Evolutionary conservation across 805 yeast species (phyloP).

Genomic region (Saccharomycopsis fibuligera): DNA sequence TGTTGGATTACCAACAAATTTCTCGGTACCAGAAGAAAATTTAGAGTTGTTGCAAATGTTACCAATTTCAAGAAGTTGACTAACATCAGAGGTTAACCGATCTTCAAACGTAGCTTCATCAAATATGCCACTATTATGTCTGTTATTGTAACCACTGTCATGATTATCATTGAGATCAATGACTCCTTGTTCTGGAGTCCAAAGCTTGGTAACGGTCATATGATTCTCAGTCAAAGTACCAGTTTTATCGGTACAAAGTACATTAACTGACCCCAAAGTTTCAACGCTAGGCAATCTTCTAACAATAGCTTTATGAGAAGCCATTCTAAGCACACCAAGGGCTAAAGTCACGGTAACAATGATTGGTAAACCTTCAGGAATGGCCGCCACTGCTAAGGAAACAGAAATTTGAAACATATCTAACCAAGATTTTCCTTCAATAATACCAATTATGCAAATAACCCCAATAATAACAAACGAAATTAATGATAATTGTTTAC

Average conservation of each 20-base stretch:
- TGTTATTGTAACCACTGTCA: neutral
- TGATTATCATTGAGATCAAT: neutral
- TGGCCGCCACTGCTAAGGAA: slow-evolving; percentile 97
- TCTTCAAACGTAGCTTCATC: slow-evolving; percentile 30
- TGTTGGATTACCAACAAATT: slow-evolving; percentile 85
- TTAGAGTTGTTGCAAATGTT: slow-evolving; percentile 71
- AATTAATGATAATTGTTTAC: slow-evolving; percentile 79
- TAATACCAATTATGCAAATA: slow-evolving; percentile 83
- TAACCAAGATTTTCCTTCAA: slow-evolving; percentile 92
- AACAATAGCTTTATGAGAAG: slow-evolving; percentile 87
- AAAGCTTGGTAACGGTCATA: slow-evolving; percentile 75
- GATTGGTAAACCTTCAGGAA: slow-evolving; percentile 97
- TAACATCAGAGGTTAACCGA: slow-evolving; percentile 49
- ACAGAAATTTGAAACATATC: slow-evolving; percentile 98
- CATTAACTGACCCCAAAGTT: slow-evolving; percentile 90
- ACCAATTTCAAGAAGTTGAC: slow-evolving; percentile 54
- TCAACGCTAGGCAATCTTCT: slow-evolving; percentile 92
- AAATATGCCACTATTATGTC: neutral
- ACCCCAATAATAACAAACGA: slow-evolving; percentile 84
- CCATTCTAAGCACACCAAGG: slow-evolving; percentile 94
- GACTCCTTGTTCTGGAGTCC: slow-evolving; percentile 31
- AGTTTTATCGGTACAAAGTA: slow-evolving; percentile 87
- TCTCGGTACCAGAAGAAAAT: slow-evolving; percentile 60
- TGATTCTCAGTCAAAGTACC: slow-evolving; percentile 87
- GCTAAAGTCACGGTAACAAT: slow-evolving; percentile 97